Conservation (phyloP, 108 stramenopile genomes). For the Skeletonema costatum region DNA sequence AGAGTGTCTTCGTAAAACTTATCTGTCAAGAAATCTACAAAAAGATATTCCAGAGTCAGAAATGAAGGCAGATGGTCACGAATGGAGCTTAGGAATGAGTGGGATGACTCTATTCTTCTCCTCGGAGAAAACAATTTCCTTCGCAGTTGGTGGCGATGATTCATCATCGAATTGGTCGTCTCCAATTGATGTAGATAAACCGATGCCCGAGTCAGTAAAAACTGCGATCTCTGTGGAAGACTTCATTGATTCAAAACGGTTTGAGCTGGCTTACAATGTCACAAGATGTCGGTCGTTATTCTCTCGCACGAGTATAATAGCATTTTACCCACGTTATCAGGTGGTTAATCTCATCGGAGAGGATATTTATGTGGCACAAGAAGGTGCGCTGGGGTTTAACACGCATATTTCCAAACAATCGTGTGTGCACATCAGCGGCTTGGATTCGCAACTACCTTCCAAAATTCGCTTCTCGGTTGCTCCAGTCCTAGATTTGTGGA, state of each 20-base stretch:
- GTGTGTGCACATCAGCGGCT: slow-evolving; percentile 70
- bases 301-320: slow-evolving; percentile 66
- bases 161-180: slow-evolving; percentile 62
- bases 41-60: slow-evolving; percentile 43
- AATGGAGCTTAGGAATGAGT: slow-evolving; percentile 79
- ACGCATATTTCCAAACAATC: slow-evolving; percentile 65
- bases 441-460: slow-evolving; percentile 46
- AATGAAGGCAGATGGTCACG: slow-evolving; percentile 54
- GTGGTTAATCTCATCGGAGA: slow-evolving; percentile 75
- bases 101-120: slow-evolving; percentile 78
- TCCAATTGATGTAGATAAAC: slow-evolving; percentile 74
- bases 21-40: slow-evolving; percentile 38
- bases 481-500: slow-evolving; percentile 54
- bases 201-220: slow-evolving; percentile 74
- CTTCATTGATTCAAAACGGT: slow-evolving; percentile 51
- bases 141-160: slow-evolving; percentile 55
- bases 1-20: slow-evolving; percentile 61
- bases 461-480: slow-evolving; percentile 56
- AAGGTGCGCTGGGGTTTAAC: slow-evolving; percentile 48
- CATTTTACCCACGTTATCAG: slow-evolving; percentile 70
- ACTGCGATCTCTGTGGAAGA: slow-evolving; percentile 59
- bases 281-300: slow-evolving; percentile 68
- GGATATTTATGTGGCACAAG: slow-evolving; percentile 64
- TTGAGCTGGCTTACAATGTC: slow-evolving; percentile 76
- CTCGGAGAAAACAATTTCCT: slow-evolving; percentile 54